These are phyloP conservation scores for Pseudotsuga menziesii DNA, from an alignment of 75 land plant genomes.

Conservation along the genomic window DNA sequence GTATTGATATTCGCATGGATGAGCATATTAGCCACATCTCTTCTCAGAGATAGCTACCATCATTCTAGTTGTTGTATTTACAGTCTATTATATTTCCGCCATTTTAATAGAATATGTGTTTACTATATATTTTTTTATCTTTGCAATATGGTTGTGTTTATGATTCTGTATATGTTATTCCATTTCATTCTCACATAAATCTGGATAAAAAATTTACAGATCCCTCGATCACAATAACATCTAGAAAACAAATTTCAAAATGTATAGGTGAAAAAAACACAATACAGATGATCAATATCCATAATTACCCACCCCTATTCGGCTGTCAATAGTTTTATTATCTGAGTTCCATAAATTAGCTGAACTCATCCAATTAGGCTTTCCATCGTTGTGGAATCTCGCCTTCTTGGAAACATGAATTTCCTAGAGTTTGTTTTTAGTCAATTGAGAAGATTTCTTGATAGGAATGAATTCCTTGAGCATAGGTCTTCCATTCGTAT, in stretches of 20 bases:
- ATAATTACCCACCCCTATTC: constrained; percentile 4
- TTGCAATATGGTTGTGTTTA: too few species aligned
- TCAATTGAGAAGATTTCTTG: constrained; percentile 22
- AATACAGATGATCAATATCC: neutral
- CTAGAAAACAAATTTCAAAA: neutral
- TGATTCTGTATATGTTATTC: too few species aligned
- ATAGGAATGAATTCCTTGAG: constrained; percentile 92
- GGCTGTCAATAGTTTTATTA: constrained; percentile 14
- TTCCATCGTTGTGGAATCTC: constrained; percentile 20
- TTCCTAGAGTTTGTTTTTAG: constrained; percentile 19
- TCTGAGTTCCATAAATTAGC: constrained; percentile 80
- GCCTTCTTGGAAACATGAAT: constrained; percentile 5
- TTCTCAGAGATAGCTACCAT: too few species aligned
- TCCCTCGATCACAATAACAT: too few species aligned
- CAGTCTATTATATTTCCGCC: too few species aligned
- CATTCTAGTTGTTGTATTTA: too few species aligned
- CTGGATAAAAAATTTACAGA: too few species aligned
- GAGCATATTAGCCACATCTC: too few species aligned
- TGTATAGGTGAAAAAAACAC: neutral
- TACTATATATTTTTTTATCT: too few species aligned
- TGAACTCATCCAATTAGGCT: constrained; percentile 79
- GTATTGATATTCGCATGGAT: too few species aligned
- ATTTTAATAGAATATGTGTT: too few species aligned
- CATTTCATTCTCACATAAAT: too few species aligned
- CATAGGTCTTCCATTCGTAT: constrained; percentile 24